These are phyloP conservation scores for Solanum hybrid DNA, from an alignment of 305 asterid species.

Conservation along the genomic window DNA sequence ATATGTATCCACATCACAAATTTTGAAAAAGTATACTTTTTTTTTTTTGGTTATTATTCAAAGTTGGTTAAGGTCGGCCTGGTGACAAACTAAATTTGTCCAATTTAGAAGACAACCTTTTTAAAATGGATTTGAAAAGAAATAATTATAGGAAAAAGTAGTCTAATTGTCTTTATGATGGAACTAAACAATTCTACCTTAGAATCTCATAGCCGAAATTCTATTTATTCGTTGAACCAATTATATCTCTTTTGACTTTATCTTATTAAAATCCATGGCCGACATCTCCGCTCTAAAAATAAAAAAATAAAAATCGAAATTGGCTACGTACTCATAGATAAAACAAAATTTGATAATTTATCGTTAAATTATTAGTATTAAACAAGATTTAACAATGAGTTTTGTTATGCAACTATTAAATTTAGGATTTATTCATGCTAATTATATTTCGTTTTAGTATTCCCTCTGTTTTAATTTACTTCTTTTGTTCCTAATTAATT, in stretches of 20 bases:
- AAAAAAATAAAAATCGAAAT: neutral
- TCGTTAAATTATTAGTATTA: neutral
- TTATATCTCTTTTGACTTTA: neutral
- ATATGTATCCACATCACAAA: neutral
- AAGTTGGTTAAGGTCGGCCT: neutral
- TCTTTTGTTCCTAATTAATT: too few species aligned
- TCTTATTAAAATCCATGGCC: neutral
- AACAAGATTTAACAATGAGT: neutral
- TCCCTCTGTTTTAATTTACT: neutral
- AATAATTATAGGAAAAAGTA: neutral
- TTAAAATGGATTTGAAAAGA: neutral
- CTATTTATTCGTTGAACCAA: neutral
- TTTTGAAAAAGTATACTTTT: neutral
- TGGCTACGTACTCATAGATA: neutral
- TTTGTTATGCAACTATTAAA: neutral
- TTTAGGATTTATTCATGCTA: neutral
- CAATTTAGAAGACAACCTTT: neutral
- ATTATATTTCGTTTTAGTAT: neutral
- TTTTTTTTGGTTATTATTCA: neutral
- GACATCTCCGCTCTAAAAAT: neutral
- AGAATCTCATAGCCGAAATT: neutral
- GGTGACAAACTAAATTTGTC: neutral
- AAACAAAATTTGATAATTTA: neutral
- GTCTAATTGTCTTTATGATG: neutral
- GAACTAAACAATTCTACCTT: neutral